phyloP scores from a whole-genome alignment of 495 filamentous ascomycete species.

The Penicillium ochrochloron region DNA sequence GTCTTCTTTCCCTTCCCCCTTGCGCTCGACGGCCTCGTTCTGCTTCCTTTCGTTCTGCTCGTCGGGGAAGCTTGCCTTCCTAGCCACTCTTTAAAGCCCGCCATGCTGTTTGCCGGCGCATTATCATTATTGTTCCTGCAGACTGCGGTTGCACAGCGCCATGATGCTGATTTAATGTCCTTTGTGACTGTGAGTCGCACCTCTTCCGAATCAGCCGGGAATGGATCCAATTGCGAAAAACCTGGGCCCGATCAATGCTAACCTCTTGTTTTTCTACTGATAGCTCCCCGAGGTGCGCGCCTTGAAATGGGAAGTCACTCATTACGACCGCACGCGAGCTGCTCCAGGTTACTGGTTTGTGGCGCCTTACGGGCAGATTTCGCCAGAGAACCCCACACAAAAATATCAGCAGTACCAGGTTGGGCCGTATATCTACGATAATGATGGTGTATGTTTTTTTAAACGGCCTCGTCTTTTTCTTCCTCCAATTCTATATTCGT shows the following conservation, averaged over 20 bases:
- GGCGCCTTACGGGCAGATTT: constrained; percentile 44
- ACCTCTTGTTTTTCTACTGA: background rate
- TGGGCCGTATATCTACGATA: constrained; percentile 51
- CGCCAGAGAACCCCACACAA: constrained; percentile 27
- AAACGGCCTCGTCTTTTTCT: background rate
- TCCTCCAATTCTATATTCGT: background rate
- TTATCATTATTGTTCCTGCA: constrained; percentile 36
- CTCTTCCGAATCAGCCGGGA: background rate
- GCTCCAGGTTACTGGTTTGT: constrained; percentile 50
- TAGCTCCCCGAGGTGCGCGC: constrained; percentile 40
- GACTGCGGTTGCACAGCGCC: constrained; percentile 33
- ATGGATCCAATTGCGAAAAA: background rate
- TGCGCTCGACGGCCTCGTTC: constrained; percentile 9
- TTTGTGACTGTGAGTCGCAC: constrained; percentile 41
- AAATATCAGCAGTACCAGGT: constrained; percentile 48
- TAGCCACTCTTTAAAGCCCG: constrained; percentile 37
- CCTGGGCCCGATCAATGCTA: background rate
- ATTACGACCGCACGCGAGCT: constrained; percentile 31
- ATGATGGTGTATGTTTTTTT: constrained; percentile 38
- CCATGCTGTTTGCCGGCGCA: constrained; percentile 35
- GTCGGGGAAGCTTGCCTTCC: constrained; percentile 34
- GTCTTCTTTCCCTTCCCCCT: constrained; percentile 3
- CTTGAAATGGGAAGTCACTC: constrained; percentile 36
- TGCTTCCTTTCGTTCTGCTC: background rate
- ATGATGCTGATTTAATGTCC: constrained; percentile 46